Percentiles rank a stretch among this genome's conserved stretches.
Conservation (phyloP, 1,284 basidiomycete genomes). For the Inonotus hispidus region DNA sequence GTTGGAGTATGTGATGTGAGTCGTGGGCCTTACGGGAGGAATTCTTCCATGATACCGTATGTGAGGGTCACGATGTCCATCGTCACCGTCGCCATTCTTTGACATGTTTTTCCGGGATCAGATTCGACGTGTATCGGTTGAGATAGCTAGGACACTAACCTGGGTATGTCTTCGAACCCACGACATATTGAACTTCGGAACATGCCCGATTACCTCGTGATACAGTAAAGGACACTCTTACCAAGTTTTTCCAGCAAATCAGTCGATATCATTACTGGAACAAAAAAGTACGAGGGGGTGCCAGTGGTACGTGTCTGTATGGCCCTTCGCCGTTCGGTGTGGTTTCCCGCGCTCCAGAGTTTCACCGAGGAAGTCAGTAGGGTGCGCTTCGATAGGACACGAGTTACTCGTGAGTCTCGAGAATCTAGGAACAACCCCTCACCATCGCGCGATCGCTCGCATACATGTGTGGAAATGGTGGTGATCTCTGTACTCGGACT, state of each 20-base stretch:
- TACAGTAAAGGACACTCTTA: background rate
- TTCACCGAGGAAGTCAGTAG: constrained; percentile 11
- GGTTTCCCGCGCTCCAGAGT: constrained; percentile 6
- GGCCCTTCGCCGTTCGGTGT: background rate
- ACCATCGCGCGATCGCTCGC: background rate
- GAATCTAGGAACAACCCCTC: background rate
- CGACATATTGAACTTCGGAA: background rate
- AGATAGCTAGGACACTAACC: background rate
- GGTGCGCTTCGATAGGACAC: constrained; percentile 3
- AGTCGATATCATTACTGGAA: background rate
- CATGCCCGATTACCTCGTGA: background rate
- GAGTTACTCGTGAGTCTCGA: background rate
- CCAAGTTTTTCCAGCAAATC: background rate
- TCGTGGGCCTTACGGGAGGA: background rate
- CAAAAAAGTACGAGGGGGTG: background rate
- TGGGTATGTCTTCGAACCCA: background rate
- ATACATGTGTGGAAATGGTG: background rate
- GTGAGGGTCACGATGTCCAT: too few species aligned
- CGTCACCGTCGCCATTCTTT: too few species aligned
- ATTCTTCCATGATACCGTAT: background rate
- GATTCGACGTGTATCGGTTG: background rate
- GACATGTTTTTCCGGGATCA: background rate
- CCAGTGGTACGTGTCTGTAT: background rate
- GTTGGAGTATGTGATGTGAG: too few species aligned
- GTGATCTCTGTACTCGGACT: background rate